A percentile compares a stretch with the other conserved stretches of the same genome.
These are phyloP conservation scores for Helicostylum pulchrum DNA, from an alignment of 192 early-diverging fungal species.

Conservation along the genomic window DNA sequence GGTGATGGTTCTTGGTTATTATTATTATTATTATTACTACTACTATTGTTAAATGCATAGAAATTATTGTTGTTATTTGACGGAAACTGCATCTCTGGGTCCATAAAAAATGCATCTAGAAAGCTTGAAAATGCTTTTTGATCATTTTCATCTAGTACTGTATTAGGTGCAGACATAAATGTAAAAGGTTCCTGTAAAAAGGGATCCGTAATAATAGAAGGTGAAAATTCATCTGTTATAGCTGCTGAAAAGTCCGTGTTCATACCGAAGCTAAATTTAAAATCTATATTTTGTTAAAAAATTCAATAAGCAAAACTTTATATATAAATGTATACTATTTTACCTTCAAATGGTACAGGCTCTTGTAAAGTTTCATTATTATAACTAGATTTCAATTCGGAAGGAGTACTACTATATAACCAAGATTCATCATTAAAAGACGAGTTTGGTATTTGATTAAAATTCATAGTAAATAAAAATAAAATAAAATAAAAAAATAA, in stretches of 20 bases:
- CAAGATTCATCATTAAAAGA: constrained; percentile 1
- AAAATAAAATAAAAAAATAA: background rate
- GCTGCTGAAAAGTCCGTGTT: constrained; percentile 29
- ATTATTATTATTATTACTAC: background rate
- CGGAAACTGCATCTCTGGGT: constrained; percentile 27
- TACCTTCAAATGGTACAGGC: constrained; percentile 34
- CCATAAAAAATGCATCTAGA: constrained; percentile 49
- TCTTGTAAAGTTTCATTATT: constrained; percentile 14
- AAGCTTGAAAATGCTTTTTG: constrained; percentile 49
- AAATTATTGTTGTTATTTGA: background rate
- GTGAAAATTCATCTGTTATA: constrained; percentile 19
- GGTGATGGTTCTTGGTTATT: no score
- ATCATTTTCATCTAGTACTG: constrained; percentile 38
- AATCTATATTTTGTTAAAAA: constrained; percentile 29
- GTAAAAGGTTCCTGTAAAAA: constrained; percentile 13
- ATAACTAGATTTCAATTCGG: background rate
- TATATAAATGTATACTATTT: background rate
- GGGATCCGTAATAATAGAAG: background rate
- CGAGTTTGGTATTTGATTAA: background rate
- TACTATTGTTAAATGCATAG: background rate
- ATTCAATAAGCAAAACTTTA: background rate
- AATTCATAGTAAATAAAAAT: background rate
- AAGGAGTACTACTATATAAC: background rate
- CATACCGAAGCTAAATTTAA: constrained; percentile 37
- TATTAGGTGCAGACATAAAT: constrained; percentile 2